Evolutionary conservation across 441 rosid genomes (phyloP).

Genomic region (Cnidoscolus chayamansa): DNA sequence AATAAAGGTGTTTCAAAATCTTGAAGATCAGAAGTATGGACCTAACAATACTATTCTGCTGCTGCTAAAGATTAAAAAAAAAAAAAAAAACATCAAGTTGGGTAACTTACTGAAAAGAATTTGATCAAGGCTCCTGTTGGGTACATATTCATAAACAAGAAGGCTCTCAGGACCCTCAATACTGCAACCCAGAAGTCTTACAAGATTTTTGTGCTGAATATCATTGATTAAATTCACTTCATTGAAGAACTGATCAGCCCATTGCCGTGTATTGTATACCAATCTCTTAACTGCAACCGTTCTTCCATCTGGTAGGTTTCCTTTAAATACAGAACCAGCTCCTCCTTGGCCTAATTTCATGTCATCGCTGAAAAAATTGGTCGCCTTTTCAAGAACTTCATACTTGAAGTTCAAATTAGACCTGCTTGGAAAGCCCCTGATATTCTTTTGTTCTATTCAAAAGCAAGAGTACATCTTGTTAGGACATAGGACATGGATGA

Average conservation of each 20-base stretch:
- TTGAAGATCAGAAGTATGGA: too few species aligned
- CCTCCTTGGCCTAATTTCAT: constrained; percentile 76
- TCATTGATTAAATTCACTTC: constrained; percentile 65
- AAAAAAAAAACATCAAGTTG: neutral
- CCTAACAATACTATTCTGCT: too few species aligned
- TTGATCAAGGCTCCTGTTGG: constrained; percentile 64
- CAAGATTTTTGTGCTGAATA: constrained; percentile 62
- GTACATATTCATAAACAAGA: constrained; percentile 69
- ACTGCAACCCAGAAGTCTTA: constrained; percentile 70
- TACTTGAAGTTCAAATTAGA: constrained; percentile 43
- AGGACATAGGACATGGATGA: neutral
- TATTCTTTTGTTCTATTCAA: constrained; percentile 20
- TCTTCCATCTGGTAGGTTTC: constrained; percentile 55
- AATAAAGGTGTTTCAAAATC: too few species aligned
- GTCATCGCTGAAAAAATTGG: constrained; percentile 42
- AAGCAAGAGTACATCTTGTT: neutral
- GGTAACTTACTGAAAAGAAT: constrained; percentile 51
- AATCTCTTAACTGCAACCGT: constrained; percentile 60
- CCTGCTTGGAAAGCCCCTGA: constrained; percentile 3
- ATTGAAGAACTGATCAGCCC: constrained; percentile 76
- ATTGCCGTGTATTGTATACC: constrained; percentile 54
- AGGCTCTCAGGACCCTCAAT: constrained; percentile 78
- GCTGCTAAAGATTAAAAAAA: neutral
- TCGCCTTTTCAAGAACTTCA: constrained; percentile 58
- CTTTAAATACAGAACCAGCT: constrained; percentile 65